Evolutionary conservation across 2,329 filamentous ascomycete genomes (phyloP).

Genomic region (Fusarium miscanthi): DNA sequence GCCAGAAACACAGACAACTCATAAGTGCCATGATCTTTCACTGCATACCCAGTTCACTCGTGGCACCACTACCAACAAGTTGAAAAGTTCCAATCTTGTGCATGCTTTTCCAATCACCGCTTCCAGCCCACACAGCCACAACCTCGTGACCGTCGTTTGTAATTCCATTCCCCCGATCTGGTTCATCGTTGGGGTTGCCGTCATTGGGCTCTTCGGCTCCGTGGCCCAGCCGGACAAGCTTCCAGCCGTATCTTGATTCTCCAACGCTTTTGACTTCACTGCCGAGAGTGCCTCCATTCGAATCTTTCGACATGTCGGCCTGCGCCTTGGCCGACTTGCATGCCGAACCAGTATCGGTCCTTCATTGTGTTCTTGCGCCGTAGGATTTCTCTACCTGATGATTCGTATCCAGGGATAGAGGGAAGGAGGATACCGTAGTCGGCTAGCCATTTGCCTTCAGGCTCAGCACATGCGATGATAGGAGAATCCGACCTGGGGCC

Average conservation of each 20-base stretch:
- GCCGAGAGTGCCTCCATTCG: slow-evolving; percentile 15
- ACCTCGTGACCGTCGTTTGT: slow-evolving; percentile 35
- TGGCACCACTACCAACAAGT: slow-evolving; percentile 29
- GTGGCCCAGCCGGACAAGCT: slow-evolving; percentile 25
- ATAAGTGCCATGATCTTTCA: slow-evolving; percentile 34
- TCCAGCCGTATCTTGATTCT: slow-evolving; percentile 25
- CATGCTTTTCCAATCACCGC: slow-evolving; percentile 14
- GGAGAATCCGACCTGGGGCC: not conserved
- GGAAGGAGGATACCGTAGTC: slow-evolving; percentile 24
- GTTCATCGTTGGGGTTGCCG: not conserved
- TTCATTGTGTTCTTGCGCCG: not conserved
- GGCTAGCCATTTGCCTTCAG: not conserved
- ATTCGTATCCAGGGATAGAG: not conserved
- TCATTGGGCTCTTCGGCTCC: not conserved
- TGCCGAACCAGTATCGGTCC: slow-evolving; percentile 17
- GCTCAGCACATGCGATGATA: not conserved
- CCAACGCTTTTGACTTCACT: slow-evolving; percentile 19
- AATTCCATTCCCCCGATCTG: slow-evolving; percentile 10
- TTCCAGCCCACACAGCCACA: slow-evolving; percentile 27
- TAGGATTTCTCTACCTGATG: not conserved
- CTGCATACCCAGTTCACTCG: slow-evolving; percentile 23
- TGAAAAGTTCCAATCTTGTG: slow-evolving; percentile 31
- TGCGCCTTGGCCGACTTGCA: not conserved
- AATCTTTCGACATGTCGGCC: slow-evolving; percentile 17
- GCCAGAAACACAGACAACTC: slow-evolving; percentile 32